Evolutionary conservation across 345 rosid species (phyloP), one percentile per base, ranked within the genome.

Genomic region (Isatis tinctoria): DNA sequence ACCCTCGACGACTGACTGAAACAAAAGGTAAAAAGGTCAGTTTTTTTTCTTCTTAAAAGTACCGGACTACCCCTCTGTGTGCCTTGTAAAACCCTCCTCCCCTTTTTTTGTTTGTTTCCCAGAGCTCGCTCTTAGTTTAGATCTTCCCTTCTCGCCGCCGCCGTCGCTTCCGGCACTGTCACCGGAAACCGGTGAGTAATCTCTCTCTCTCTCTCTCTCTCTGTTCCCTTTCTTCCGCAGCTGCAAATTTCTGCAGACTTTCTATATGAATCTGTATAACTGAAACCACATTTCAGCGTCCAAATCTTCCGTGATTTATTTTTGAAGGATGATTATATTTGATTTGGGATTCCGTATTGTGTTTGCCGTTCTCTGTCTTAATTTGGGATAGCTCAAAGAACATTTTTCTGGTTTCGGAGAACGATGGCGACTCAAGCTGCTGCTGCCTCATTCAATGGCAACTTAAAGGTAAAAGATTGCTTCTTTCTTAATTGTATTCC

Each of bases 401-500:
- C 17, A 5, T 45, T 17, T 58, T 60, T 45, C 27, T 57, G 13
- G 40, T 20, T 48, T 45, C 41, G 51, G 17, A 27, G 26, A 74
- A 60, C 61, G 40, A 75, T 69, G 74, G 79, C 79, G 14, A 75
- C 69, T 14, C 79, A 75, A 40, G 79, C 74, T 68, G 62, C 74
- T 68, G 62, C 78, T 30, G 78, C 69, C 51, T 60, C 79, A 8
- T 75, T 75, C 74, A 75, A 43, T 51, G 79, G 79, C 22, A 75
- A 75, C 58, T 41, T 75, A 12, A 75, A 75, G 79, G 79, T 75
- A 0, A 5, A 6, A 10, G 2, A 13, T 60, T 37, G 8, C 60
- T 10, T 39, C 3, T 5, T 10, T 22, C 13, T 56, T 56, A 4
- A 30, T 30, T 11, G 6, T 12, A 11, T 1, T 48, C 13, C 13